Percentiles rank a stretch among this genome's conserved stretches.
Evolutionary conservation across 495 filamentous ascomycete species (phyloP).

Genomic region (Cercophora newfieldiana): DNA sequence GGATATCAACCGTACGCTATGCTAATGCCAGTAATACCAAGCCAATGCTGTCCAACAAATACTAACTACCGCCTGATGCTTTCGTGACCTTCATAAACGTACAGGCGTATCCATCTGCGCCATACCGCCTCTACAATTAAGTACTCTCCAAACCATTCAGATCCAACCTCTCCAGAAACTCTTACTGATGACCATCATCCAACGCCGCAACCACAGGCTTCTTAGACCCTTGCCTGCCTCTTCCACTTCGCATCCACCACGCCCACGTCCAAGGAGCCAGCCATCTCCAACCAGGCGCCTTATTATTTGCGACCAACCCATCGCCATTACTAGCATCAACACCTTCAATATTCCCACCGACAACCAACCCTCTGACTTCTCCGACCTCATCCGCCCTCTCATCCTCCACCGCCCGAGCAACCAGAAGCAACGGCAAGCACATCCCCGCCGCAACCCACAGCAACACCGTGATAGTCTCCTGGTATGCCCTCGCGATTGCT

Average conservation of each 20-base stretch:
- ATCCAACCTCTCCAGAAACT: neutral
- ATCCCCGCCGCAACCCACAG: constrained; percentile 49
- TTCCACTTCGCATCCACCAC: neutral
- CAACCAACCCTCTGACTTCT: constrained; percentile 9
- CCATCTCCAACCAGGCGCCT: neutral
- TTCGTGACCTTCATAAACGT: neutral
- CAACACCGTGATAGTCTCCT: constrained; percentile 52
- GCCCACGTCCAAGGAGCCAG: neutral
- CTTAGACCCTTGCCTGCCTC: neutral
- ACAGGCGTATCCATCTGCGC: neutral
- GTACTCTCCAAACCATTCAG: neutral
- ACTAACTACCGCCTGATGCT: neutral
- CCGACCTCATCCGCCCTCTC: constrained; percentile 50
- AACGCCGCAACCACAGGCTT: neutral
- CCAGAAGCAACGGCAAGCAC: constrained; percentile 44
- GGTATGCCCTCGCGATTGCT: constrained; percentile 57
- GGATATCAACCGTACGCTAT: neutral
- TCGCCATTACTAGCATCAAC: neutral
- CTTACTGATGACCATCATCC: neutral
- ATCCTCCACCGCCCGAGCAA: constrained; percentile 47
- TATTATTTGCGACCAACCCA: neutral
- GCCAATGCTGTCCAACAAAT: neutral
- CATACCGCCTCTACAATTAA: neutral
- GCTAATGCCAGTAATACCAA: neutral
- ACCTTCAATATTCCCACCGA: constrained; percentile 4